Evolutionary conservation across 2,329 filamentous ascomycete species (phyloP), one percentile per base, ranked within the genome.

Genomic region (Colletotrichum echinochloae): DNA sequence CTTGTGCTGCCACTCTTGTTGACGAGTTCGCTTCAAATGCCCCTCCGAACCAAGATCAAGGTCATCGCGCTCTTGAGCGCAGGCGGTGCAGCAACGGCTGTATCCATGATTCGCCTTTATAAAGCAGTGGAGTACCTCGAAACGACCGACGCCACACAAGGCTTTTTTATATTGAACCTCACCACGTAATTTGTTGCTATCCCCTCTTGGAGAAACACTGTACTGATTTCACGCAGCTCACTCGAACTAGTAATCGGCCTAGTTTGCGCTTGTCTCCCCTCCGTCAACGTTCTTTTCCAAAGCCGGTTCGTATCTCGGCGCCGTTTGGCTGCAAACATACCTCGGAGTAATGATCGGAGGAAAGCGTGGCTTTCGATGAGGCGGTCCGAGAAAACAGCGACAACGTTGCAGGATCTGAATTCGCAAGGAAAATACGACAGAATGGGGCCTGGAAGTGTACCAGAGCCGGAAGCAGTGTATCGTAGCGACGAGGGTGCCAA

Each of bases 1-100:
- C 73, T 81, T 16, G 14, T 80, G 11, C 59, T 81, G 1, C 80
- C 79, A 7, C 70, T 80, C 3, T 74, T 76, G 0, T 63, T 81
- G 65, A 77, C 74, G 1, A 78, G 75, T 73, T 74, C 71, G 0
- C 72, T 81, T 26, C 74, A 75, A 12, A 72, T 78, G 54, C 69
- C 75, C 0, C 33, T 73, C 28, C 54, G 57, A 11, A 78, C 77
- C 64, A 81, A 79, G 66, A 30, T 80, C 4, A 79, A 77, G 67
- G 77, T 81, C 35, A 72, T 73, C 3, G 66, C 71, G 39, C 72
- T 80, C 65, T 73, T 80, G 9, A 74, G 77, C 12, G 74, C 76
- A 1, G 78, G 79, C 3, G 77, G 78, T 0, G 66, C 74, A 0
- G 78, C 77, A 3, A 75, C 71, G 1, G 76, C 59, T 0, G 75